Evolutionary conservation across 208 protist genomes (phyloP).

Genomic region (Crithidia acanthocephali): DNA sequence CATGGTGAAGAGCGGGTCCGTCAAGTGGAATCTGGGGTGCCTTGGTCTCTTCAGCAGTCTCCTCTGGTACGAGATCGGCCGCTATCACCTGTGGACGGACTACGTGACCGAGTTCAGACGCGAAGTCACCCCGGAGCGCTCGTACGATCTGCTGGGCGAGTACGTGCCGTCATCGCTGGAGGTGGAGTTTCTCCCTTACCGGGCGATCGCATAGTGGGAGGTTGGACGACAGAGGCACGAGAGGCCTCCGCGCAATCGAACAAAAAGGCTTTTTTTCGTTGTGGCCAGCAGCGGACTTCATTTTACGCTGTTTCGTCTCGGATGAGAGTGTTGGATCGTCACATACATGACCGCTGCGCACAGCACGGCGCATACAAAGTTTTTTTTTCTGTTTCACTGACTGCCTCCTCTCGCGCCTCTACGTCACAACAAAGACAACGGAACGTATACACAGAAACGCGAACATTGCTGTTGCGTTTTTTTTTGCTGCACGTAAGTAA

Average conservation of each 20-base stretch:
- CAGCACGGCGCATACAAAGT: too few relatives aligned
- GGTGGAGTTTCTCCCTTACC: conserved; percentile 43
- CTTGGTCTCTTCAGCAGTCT: conserved; percentile 54
- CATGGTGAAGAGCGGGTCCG: conserved; percentile 49
- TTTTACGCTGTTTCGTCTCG: too few relatives aligned
- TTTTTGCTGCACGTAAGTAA: too few relatives aligned
- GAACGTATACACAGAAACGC: too few relatives aligned
- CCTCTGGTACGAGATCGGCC: conserved; percentile 88
- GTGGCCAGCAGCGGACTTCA: too few relatives aligned
- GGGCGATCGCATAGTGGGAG: conserved; percentile 3
- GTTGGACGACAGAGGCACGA: background rate
- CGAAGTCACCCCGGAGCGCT: conserved; percentile 62
- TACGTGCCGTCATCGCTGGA: conserved; percentile 65
- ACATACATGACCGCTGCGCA: too few relatives aligned
- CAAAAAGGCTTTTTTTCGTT: background rate
- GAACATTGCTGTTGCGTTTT: too few relatives aligned
- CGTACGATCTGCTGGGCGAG: conserved; percentile 72
- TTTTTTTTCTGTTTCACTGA: too few relatives aligned
- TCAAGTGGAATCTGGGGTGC: conserved; percentile 34
- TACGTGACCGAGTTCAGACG: conserved; percentile 68
- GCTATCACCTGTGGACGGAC: conserved; percentile 84
- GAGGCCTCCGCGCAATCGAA: background rate
- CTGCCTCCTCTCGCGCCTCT: too few relatives aligned
- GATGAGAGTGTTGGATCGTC: too few relatives aligned
- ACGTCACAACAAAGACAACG: too few relatives aligned